Conservation (phyloP, 441 rosid species). For the Populus hybrid region DNA sequence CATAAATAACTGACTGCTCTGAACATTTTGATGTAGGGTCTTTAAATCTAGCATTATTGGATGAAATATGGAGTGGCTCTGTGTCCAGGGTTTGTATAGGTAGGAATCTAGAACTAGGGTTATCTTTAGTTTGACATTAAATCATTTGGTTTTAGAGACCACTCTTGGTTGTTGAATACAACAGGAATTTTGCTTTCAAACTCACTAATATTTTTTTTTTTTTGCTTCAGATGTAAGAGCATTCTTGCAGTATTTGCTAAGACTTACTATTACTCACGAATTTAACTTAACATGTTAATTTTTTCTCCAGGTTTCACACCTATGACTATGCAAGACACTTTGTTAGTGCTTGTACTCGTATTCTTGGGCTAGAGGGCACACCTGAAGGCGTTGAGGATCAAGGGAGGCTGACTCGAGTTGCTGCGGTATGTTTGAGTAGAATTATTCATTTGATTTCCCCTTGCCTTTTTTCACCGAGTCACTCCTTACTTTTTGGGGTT, state of each 20-base stretch:
- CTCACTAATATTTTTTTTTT: neutral
- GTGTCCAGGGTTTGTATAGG: neutral
- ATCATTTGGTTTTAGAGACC: neutral
- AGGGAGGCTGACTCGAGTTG: slow-evolving; percentile 93
- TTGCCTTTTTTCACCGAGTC: slow-evolving; percentile 7
- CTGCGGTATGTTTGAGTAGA: slow-evolving; percentile 66
- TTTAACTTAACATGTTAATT: neutral
- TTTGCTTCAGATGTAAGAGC: neutral
- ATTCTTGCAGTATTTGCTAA: neutral
- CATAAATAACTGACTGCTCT: neutral
- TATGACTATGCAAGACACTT: slow-evolving; percentile 99
- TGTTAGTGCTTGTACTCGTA: slow-evolving; percentile 99
- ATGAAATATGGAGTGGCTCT: neutral
- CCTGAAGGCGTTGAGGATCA: slow-evolving; percentile 99
- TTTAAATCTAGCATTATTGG: neutral
- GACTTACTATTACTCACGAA: neutral
- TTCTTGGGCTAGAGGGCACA: slow-evolving; percentile 98
- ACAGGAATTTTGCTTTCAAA: too few relatives aligned
- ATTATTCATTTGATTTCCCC: slow-evolving; percentile 24
- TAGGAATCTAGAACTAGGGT: neutral
- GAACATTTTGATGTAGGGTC: neutral
- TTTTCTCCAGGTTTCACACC: slow-evolving; percentile 71
- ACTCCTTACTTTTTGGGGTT: slow-evolving; percentile 2
- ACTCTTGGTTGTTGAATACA: neutral
- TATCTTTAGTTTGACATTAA: neutral